phyloP scores from a whole-genome alignment of 495 filamentous ascomycete genomes.

The Hypoxylon subgilvum region DNA sequence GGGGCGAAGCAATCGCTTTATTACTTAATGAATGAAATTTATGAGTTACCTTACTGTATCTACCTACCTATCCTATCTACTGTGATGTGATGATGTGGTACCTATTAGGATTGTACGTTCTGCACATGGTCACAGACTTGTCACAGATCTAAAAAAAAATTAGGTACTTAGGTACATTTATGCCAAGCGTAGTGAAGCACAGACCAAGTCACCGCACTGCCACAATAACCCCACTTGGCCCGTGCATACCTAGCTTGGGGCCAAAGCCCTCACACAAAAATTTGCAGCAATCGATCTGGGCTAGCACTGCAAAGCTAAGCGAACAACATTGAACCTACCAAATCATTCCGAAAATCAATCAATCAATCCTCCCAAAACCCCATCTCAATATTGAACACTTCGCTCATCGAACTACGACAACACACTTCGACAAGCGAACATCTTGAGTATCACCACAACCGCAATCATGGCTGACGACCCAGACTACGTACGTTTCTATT shows the following conservation, averaged over 20 bases:
- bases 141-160: no score
- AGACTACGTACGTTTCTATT: slow-evolving; percentile 88
- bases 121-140: not conserved
- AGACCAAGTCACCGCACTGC: not conserved
- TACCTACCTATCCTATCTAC: no score
- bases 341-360: slow-evolving; percentile 24
- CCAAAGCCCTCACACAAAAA: slow-evolving; percentile 39
- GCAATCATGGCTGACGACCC: slow-evolving; percentile 83
- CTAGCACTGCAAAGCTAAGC: slow-evolving; percentile 33
- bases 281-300: slow-evolving; percentile 14
- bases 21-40: slow-evolving; percentile 18
- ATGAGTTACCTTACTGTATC: not conserved
- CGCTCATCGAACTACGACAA: slow-evolving; percentile 34
- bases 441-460: slow-evolving; percentile 41
- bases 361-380: slow-evolving; percentile 25
- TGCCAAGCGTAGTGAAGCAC: no score
- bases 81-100: not conserved
- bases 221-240: not conserved
- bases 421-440: slow-evolving; percentile 23
- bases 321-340: no score
- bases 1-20: slow-evolving; percentile 22
- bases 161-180: no score
- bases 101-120: not conserved
- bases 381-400: slow-evolving; percentile 35
- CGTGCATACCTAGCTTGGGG: slow-evolving; percentile 31